Evolutionary conservation across 2,329 filamentous ascomycete species (phyloP).

Genomic region (Colletotrichum cuscutae): DNA sequence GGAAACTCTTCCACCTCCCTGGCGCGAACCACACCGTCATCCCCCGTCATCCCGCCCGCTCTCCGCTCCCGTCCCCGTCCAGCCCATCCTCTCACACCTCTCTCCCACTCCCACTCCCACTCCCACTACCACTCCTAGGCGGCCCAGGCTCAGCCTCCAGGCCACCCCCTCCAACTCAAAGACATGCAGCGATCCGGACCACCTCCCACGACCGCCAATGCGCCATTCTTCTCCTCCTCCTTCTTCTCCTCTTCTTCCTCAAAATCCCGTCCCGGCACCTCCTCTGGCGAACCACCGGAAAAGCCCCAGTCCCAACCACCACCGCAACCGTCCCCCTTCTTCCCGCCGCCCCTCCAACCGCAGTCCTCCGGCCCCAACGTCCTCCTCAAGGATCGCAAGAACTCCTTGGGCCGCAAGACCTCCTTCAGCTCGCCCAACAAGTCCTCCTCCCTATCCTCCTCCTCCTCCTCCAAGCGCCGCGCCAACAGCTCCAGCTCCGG

Average conservation of each 20-base stretch:
- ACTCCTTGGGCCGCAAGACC: constrained; percentile 64
- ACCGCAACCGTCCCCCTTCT: constrained; percentile 31
- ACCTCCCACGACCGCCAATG: constrained; percentile 37
- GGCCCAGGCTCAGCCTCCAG: constrained; percentile 8
- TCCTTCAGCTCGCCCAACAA: constrained; percentile 57
- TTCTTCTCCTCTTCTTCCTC: constrained; percentile 47
- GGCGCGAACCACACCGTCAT: constrained; percentile 6
- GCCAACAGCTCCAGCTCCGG: constrained; percentile 56
- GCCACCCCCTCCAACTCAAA: constrained; percentile 13
- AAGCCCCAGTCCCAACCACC: constrained; percentile 34
- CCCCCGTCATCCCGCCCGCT: neutral
- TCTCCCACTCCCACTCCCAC: too few relatives aligned
- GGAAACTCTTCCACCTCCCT: neutral
- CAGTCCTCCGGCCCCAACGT: constrained; percentile 41
- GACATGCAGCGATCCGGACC: constrained; percentile 37
- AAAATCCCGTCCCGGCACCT: constrained; percentile 38
- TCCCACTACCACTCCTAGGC: neutral
- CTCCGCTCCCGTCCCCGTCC: constrained; percentile 1
- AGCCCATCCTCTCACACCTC: neutral
- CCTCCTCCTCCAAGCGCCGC: constrained; percentile 43
- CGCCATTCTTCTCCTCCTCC: constrained; percentile 49
- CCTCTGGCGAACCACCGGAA: constrained; percentile 34
- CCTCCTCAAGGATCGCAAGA: constrained; percentile 59
- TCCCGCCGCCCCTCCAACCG: constrained; percentile 32
- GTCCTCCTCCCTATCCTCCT: neutral